These are phyloP conservation scores for Penicillium coprophilum DNA, from an alignment of 495 filamentous ascomycete genomes.

Conservation along the genomic window DNA sequence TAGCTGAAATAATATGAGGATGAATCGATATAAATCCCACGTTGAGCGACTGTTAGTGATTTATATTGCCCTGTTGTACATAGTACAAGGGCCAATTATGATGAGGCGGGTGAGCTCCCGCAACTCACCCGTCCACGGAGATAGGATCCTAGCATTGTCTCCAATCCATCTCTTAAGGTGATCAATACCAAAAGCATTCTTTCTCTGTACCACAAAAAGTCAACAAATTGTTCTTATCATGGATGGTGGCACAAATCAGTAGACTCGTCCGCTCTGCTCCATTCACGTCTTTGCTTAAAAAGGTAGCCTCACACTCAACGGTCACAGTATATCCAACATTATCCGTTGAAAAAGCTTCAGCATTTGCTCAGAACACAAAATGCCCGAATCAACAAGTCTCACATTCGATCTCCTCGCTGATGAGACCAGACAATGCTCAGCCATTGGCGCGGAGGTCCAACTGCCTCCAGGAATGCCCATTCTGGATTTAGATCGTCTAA, in stretches of 20 bases:
- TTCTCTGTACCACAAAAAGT: neutral
- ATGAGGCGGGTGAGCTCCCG: neutral
- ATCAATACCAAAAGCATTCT: neutral
- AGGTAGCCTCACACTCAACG: neutral
- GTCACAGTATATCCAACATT: neutral
- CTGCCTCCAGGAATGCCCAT: constrained; percentile 13
- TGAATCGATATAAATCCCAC: too few relatives aligned
- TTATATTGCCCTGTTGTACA: neutral
- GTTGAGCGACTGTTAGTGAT: neutral
- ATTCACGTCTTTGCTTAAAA: neutral
- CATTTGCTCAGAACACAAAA: neutral
- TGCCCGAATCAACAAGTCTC: constrained; percentile 13
- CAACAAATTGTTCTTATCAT: neutral
- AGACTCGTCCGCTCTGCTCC: neutral
- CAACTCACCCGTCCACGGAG: neutral
- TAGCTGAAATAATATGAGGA: too few relatives aligned
- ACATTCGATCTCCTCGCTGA: constrained; percentile 8
- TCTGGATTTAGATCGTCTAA: constrained; percentile 8
- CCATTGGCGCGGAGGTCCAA: constrained; percentile 15
- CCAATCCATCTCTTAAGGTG: neutral
- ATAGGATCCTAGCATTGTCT: neutral
- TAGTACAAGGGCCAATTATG: neutral
- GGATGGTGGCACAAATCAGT: neutral
- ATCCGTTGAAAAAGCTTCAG: neutral
- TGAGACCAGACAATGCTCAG: constrained; percentile 9